A percentile compares a stretch with the other conserved stretches of the same genome.
These are phyloP conservation scores for Lactarius akahatsu DNA, from an alignment of 768 basidiomycete genomes.

Conservation along the genomic window DNA sequence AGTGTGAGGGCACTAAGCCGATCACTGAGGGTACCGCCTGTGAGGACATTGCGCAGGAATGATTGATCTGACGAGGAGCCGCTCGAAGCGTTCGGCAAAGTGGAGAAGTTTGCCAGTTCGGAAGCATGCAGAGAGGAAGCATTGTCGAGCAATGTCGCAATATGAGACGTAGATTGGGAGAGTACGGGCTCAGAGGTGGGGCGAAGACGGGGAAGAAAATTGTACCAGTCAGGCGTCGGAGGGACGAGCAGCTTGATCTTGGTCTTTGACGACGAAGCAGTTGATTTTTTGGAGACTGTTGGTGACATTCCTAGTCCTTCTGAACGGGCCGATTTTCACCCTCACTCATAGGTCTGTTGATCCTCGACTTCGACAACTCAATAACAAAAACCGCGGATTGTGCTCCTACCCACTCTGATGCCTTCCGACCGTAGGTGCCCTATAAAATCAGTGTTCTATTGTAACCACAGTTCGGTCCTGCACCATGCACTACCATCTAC, in stretches of 20 bases:
- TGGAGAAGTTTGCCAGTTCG: constrained; percentile 49
- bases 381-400: too few relatives aligned
- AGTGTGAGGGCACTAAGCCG: constrained; percentile 44
- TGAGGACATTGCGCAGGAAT: constrained; percentile 19
- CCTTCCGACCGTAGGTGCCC: too few relatives aligned
- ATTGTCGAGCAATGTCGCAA: constrained; percentile 46
- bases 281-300: neutral
- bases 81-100: constrained; percentile 47
- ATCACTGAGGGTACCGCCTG: constrained; percentile 40
- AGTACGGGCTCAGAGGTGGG: constrained; percentile 34
- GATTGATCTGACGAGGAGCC: constrained; percentile 12
- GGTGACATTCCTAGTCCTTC: too few relatives aligned
- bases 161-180: constrained; percentile 43
- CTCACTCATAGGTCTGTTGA: too few relatives aligned
- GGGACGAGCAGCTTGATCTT: constrained; percentile 34
- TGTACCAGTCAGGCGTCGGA: constrained; percentile 55
- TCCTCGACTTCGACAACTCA: too few relatives aligned
- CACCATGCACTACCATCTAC: neutral
- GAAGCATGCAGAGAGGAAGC: constrained; percentile 50
- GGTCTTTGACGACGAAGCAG: constrained; percentile 20
- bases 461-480: too few relatives aligned
- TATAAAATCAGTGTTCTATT: too few relatives aligned
- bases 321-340: too few relatives aligned
- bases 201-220: constrained; percentile 43
- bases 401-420: too few relatives aligned